phyloP scores from a whole-genome alignment of 192 early-diverging fungal species.

The Coemansia reversa region DNA sequence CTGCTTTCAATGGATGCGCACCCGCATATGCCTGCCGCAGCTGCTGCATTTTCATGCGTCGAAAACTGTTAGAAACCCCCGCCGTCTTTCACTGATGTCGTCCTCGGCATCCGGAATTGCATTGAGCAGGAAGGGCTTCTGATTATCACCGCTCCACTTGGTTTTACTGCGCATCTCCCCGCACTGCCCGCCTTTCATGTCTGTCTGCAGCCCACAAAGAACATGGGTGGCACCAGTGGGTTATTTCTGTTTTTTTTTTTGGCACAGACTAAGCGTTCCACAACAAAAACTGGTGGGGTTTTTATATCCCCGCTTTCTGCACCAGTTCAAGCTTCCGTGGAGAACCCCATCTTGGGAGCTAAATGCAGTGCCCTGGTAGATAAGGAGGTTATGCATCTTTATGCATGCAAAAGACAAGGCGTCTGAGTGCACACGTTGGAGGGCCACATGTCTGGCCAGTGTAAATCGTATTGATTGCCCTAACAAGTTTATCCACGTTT shows the following conservation, averaged over 20 bases:
- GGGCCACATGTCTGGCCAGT: not conserved
- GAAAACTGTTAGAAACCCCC: not conserved
- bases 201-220: not conserved
- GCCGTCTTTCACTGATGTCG: not conserved
- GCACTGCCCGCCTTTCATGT: not conserved
- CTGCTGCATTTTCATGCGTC: not conserved
- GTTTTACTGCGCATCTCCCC: not conserved
- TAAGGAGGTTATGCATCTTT: not conserved
- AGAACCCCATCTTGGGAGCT: not conserved
- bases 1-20: not conserved
- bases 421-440: slow-evolving; percentile 13
- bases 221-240: not conserved
- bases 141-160: not conserved
- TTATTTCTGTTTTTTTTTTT: slow-evolving; percentile 4
- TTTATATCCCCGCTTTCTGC: not conserved
- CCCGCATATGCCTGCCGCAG: not conserved
- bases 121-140: not conserved
- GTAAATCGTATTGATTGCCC: not conserved
- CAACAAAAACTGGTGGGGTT: not conserved
- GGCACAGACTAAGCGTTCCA: not conserved
- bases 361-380: not conserved
- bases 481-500: not conserved
- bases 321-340: not conserved
- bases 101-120: not conserved
- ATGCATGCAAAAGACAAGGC: slow-evolving; percentile 2